phyloP scores from a whole-genome alignment of 2,329 filamentous ascomycete species.

The Talaromyces verruculosus region DNA sequence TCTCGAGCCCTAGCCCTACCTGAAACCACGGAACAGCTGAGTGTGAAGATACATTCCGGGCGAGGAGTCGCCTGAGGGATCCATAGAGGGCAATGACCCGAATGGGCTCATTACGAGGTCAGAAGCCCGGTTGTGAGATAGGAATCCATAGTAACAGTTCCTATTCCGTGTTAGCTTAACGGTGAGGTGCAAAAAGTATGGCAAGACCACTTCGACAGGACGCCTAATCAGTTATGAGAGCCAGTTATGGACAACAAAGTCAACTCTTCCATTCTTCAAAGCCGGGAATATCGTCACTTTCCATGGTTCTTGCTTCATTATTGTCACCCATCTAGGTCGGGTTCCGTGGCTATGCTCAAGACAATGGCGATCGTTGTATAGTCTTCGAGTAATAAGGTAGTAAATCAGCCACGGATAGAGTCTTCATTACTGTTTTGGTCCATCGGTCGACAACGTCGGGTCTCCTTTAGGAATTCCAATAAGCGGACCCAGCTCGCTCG shows the following conservation, averaged over 20 bases:
- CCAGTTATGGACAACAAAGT: not conserved
- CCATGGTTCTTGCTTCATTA: conserved; percentile 10
- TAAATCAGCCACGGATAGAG: not conserved
- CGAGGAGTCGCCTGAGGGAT: not conserved
- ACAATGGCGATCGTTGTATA: not conserved
- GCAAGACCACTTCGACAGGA: not conserved
- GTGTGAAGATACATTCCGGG: not conserved
- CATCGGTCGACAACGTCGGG: not conserved
- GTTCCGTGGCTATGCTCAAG: conserved; percentile 2
- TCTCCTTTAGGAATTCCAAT: not conserved
- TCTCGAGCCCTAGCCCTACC: not conserved
- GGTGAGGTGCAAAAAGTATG: not conserved
- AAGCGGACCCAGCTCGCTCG: conserved; percentile 1
- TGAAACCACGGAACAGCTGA: not conserved
- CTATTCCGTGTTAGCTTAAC: not conserved
- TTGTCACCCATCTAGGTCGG: not conserved
- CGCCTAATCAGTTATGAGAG: not conserved
- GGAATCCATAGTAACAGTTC: not conserved
- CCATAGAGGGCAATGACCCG: conserved; percentile 3
- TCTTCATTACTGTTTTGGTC: not conserved
- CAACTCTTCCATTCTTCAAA: not conserved
- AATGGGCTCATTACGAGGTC: not conserved
- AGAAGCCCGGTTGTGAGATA: not conserved
- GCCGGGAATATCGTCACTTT: conserved; percentile 5
- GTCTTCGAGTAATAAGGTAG: not conserved